Conservation (phyloP, 805 yeast genomes). For the Ogataea saltuana region DNA sequence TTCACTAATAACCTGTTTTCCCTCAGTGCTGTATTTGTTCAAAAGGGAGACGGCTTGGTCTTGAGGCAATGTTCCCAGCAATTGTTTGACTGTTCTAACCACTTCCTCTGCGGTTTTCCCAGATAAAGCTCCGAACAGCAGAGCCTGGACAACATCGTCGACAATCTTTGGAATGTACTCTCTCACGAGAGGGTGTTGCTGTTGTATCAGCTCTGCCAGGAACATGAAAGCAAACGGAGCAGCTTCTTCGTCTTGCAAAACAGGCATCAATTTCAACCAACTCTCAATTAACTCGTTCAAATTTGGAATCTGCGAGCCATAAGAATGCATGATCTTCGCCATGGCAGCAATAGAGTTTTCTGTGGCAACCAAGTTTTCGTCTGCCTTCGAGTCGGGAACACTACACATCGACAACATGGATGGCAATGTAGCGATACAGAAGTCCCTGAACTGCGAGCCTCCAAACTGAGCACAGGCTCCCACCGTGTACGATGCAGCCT, state of each 20-base stretch:
- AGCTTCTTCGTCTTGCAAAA: constrained; percentile 81
- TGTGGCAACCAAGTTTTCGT: constrained; percentile 81
- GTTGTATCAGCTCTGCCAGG: constrained; percentile 67
- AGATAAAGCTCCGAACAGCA: constrained; percentile 61
- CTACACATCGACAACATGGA: constrained; percentile 71
- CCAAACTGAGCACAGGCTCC: constrained; percentile 88
- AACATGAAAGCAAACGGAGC: constrained; percentile 83
- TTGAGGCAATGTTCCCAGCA: constrained; percentile 67
- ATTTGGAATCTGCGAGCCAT: constrained; percentile 59
- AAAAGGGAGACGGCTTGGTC: constrained; percentile 65
- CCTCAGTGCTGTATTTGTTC: constrained; percentile 60
- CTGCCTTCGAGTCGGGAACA: constrained; percentile 81
- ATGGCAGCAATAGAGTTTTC: constrained; percentile 83
- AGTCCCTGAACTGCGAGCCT: constrained; percentile 59
- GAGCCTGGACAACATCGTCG: constrained; percentile 71
- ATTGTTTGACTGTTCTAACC: constrained; percentile 60
- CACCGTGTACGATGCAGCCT: constrained; percentile 80
- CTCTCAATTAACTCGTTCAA: constrained; percentile 61
- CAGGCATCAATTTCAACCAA: constrained; percentile 84
- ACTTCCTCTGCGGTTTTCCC: constrained; percentile 73
- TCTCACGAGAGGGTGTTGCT: constrained; percentile 57
- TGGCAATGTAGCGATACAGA: constrained; percentile 69
- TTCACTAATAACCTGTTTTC: constrained; percentile 50
- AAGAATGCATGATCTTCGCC: constrained; percentile 75
- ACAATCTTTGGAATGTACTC: constrained; percentile 60